A percentile compares a stretch with the other conserved stretches of the same genome.
These are phyloP conservation scores for Salinomyces thailandicus DNA, from an alignment of 2,329 filamentous ascomycete genomes.

Conservation along the genomic window DNA sequence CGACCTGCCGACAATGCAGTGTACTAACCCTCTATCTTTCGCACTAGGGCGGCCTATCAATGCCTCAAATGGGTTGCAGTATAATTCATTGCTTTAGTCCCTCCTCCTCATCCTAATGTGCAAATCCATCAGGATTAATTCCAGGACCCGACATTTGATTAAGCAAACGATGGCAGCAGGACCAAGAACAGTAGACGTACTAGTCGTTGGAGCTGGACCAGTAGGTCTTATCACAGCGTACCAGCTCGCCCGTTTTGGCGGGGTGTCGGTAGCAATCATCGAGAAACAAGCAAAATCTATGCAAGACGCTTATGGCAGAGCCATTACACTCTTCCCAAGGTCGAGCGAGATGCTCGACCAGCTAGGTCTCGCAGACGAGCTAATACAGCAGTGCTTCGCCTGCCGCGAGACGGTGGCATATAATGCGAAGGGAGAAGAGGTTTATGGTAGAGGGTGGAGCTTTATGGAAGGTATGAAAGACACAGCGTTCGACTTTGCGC, in stretches of 20 bases:
- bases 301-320: conserved; percentile 43
- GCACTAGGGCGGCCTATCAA: too few species aligned
- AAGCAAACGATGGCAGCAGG: conserved; percentile 1
- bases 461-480: conserved; percentile 18
- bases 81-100: too few species aligned
- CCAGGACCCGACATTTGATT: too few species aligned
- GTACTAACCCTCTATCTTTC: too few species aligned
- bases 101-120: too few species aligned
- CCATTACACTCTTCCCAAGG: conserved; percentile 45
- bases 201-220: conserved; percentile 7
- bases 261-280: conserved; percentile 36
- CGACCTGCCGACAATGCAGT: too few species aligned
- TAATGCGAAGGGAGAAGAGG: conserved; percentile 29
- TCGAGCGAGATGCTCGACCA: conserved; percentile 45
- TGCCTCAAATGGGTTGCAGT: too few species aligned
- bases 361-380: conserved; percentile 39
- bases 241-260: conserved; percentile 10
- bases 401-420: conserved; percentile 42
- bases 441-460: conserved; percentile 12
- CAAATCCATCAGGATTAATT: too few species aligned
- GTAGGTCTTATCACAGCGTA: conserved; percentile 6
- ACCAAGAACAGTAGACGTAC: conserved; percentile 3
- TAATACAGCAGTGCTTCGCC: conserved; percentile 44
- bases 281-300: conserved; percentile 40
- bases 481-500: conserved; percentile 42